These are phyloP conservation scores for Elsinoe perseae DNA, from an alignment of 2,329 filamentous ascomycete genomes.

Conservation along the genomic window DNA sequence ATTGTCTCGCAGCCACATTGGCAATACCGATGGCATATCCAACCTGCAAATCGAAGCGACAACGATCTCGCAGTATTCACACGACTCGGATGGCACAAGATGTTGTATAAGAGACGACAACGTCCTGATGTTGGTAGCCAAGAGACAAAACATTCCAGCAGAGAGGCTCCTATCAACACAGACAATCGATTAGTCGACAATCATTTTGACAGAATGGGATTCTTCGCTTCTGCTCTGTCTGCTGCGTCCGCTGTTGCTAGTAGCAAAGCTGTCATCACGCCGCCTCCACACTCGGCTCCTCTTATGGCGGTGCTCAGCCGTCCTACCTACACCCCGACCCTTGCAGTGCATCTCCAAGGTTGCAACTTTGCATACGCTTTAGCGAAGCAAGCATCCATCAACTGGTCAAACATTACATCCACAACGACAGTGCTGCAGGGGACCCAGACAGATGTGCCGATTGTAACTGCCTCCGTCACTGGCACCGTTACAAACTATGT, in stretches of 20 bases:
- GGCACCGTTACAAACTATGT: background rate
- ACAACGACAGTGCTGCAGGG: background rate
- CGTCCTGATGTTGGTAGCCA: background rate
- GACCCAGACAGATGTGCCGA: background rate
- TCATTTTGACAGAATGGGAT: background rate
- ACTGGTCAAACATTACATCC: background rate
- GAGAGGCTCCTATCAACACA: background rate
- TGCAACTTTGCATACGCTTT: background rate
- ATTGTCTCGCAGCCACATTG: slow-evolving; percentile 2
- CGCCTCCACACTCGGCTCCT: background rate
- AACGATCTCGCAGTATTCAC: background rate
- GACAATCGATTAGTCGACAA: background rate
- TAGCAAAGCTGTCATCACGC: background rate
- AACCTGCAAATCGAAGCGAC: background rate
- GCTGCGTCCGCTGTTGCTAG: background rate
- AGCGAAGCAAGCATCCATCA: background rate
- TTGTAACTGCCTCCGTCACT: background rate
- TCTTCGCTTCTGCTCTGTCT: background rate
- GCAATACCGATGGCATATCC: background rate
- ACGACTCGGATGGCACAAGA: background rate
- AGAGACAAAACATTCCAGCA: background rate
- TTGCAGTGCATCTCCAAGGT: background rate
- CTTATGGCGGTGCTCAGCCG: background rate
- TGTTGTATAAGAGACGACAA: background rate
- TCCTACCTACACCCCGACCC: background rate